phyloP scores from a whole-genome alignment of 345 rosid species.

The Stellera chamaejasme region DNA sequence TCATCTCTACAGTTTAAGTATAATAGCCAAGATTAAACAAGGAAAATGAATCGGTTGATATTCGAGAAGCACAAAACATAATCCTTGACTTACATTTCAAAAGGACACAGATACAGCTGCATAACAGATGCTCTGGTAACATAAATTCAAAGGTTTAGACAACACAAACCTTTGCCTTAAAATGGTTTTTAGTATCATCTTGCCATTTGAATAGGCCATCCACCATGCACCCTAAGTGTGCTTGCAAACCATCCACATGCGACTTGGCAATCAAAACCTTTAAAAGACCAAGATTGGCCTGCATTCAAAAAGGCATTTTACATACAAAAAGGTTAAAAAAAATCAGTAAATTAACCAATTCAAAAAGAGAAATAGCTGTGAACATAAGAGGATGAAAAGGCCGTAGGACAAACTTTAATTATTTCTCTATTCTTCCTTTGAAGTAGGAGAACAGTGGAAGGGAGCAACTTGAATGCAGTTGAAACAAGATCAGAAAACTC shows the following conservation, averaged over 20 bases:
- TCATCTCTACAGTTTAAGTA: not conserved
- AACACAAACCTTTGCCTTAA: constrained; percentile 72
- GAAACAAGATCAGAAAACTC: constrained; percentile 91
- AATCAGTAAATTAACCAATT: not conserved
- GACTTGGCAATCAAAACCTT: constrained; percentile 95
- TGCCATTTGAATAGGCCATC: constrained; percentile 90
- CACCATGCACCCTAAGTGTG: constrained; percentile 62
- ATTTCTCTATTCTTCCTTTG: constrained; percentile 85
- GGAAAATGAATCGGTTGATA: not conserved
- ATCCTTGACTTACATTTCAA: too few relatives aligned
- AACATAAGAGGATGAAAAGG: constrained; percentile 10
- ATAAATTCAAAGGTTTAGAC: not conserved
- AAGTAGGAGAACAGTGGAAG: constrained; percentile 84
- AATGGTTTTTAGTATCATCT: constrained; percentile 71
- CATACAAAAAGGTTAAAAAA: constrained; percentile 8
- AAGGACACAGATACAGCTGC: too few relatives aligned
- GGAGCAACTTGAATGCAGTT: constrained; percentile 68
- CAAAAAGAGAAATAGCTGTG: constrained; percentile 7
- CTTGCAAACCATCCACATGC: constrained; percentile 66
- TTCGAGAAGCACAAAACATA: too few relatives aligned
- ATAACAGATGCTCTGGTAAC: not conserved
- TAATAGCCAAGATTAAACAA: not conserved
- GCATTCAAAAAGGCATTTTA: constrained; percentile 54
- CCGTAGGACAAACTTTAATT: constrained; percentile 46
- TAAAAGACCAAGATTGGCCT: constrained; percentile 91